Evolutionary conservation across 2,329 filamentous ascomycete genomes (phyloP), one percentile per base, ranked within the genome.

Genomic region (Monilinia laxa): DNA sequence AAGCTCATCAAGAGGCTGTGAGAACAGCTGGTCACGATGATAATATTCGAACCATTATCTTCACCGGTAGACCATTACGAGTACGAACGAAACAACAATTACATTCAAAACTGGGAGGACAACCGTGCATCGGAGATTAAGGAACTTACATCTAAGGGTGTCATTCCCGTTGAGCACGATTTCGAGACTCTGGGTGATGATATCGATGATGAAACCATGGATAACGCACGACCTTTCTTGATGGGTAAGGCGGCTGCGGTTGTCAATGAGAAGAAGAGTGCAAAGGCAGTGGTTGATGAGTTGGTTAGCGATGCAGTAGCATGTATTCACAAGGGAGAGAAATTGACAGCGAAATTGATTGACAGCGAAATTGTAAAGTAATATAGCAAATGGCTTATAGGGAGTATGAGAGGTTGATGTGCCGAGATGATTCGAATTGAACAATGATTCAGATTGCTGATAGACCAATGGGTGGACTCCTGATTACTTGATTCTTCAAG

Each of bases 161-260:
- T 92, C 77, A 92, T 99, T 73, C 95, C 95, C 57, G 96, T 96
- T 71, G 95, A 98, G 83, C 85, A 92, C 74, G 95, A 99, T 77
- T 86, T 99, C 45, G 95, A 99, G 83, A 90, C 90, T 80, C 80
- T 96, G 73, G 89, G 91, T 74, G 82, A 73, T 66, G 70, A 90
- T 58, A 85, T 90, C 68, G 86, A 91, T 67, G 93, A 97, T 20
- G 64, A 98, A 52, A 86, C 90, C 45, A 88, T 99, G 81, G 95
- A 98, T 78, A 92, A 95, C 77, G 93, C 92, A 75, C 86, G 92
- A 68, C 93, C 93, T 18, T 96, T 87, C 83, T 81, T 97, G 73
- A 99, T 99, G 95, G 95, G 95, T 79, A 96, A 98, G 85, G 94
- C 91, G 69, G 91, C 95, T 49, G 94, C 95, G 38, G 92, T 97